Percentiles rank a stretch among this genome's conserved stretches.
Conservation (phyloP, 2,329 filamentous ascomycete genomes). For the Sclerotinia subarctica region DNA sequence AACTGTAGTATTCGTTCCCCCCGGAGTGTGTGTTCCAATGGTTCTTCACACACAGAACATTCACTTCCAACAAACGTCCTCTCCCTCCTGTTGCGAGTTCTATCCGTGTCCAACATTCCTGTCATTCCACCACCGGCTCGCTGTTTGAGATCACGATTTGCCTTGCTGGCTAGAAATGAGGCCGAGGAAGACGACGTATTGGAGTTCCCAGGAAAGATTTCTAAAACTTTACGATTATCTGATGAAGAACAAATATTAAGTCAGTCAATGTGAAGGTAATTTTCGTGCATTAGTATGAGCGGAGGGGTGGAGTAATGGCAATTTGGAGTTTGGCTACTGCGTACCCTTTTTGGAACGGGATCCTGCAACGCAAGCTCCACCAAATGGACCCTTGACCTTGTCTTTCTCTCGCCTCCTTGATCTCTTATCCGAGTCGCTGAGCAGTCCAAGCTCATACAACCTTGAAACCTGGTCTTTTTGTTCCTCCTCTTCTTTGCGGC, state of each 20-base stretch:
- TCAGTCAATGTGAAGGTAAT: conserved; percentile 23
- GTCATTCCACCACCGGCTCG: conserved; percentile 47
- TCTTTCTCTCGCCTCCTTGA: conserved; percentile 34
- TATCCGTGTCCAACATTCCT: conserved; percentile 69
- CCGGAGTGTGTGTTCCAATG: conserved; percentile 87
- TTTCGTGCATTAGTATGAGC: conserved; percentile 19
- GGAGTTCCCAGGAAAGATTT: conserved; percentile 21
- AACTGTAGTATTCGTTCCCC: conserved; percentile 95
- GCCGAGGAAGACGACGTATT: conserved; percentile 19
- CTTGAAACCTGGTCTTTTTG: conserved; percentile 34
- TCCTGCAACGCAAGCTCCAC: conserved; percentile 36
- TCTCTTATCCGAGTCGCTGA: conserved; percentile 34
- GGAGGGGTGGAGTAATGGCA: conserved; percentile 26
- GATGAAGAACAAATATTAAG: conserved; percentile 17
- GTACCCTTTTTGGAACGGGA: conserved; percentile 35
- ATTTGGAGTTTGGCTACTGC: conserved; percentile 27
- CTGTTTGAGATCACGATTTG: conserved; percentile 30
- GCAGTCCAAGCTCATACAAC: conserved; percentile 38
- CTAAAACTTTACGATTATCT: conserved; percentile 23
- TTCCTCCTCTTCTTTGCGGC: conserved; percentile 24
- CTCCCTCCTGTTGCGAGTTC: conserved; percentile 77
- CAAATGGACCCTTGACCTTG: conserved; percentile 30
- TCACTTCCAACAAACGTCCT: conserved; percentile 93
- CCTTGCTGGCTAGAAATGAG: conserved; percentile 24
- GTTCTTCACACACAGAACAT: conserved; percentile 95